Evolutionary conservation across 805 yeast genomes (phyloP), one percentile per base, ranked within the genome.

Genomic region (Debaryomyces prosopidis): DNA sequence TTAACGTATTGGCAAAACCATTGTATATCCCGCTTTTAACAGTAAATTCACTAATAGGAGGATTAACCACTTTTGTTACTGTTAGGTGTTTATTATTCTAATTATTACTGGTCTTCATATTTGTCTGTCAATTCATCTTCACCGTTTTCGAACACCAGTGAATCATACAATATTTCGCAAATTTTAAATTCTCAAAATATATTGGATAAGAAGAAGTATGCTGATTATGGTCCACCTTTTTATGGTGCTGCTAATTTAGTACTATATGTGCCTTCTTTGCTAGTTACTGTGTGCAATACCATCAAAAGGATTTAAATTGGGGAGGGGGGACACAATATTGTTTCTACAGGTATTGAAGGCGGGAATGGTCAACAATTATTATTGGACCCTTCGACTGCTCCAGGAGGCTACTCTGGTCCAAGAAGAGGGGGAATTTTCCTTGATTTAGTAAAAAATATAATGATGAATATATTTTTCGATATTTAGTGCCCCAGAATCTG

Each of bases 301-400:
- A 78, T 36, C 64, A 66, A 2, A 69, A 63, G 26, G 45, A 54
- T 3, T 45, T 82, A 20, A 51, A 57, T 40, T 83, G 87, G 88
- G 82, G 87, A 87, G 87, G 87, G 2, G 80, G n/a, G n/a, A n/a
- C n/a, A 79, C 42, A 45, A 39, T 16, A 53, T 67, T 16, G 46
- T 54, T 27, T 48, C 47, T 19, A 46, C 48, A 42, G 72, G 71
- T 4, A 53, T 56, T 5, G 70, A 67, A 42, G 69, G 66, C 36
- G 44, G 56, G 51, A 49, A 57, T 10, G 40, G 36, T 9, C 41
- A 49, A 52, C 43, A n/a, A n/a, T n/a, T 51, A 23, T 37, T 50
- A 28, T 47, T 52, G 36, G 51, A 51, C 18, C 46, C 47, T 51
- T 47, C 45, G 44, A 3, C n/a, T n/a, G 73, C 73, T 2, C 64